Percentiles rank a stretch among this genome's conserved stretches.
Evolutionary conservation across 1,139 yeast genomes (phyloP).

Genomic region (Saccharomyces hybrid): DNA sequence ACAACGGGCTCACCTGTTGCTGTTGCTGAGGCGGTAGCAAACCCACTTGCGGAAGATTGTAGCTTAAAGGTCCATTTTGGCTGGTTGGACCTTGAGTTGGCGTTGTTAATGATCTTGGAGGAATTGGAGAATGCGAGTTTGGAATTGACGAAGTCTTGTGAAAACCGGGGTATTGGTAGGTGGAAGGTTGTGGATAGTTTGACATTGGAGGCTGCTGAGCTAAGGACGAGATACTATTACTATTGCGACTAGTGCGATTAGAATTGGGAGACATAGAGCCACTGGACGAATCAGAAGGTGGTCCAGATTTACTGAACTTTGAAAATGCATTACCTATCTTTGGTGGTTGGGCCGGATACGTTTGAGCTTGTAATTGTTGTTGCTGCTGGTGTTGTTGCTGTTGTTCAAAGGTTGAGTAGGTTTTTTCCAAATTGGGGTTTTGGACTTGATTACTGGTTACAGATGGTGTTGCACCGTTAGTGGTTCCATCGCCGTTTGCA

Average conservation of each 20-base stretch:
- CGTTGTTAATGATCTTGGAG: constrained; percentile 3
- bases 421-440: background rate
- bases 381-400: constrained; percentile 2
- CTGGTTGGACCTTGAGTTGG: constrained; percentile 9
- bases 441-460: background rate
- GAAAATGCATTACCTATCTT: background rate
- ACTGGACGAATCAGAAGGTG: background rate
- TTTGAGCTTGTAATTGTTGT: background rate
- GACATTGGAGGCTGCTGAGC: constrained; percentile 3
- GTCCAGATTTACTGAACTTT: background rate
- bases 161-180: constrained; percentile 12
- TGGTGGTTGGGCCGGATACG: background rate
- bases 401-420: background rate
- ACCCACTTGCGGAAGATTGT: background rate
- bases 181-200: constrained; percentile 8
- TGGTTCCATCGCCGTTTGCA: background rate
- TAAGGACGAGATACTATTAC: background rate
- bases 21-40: constrained; percentile 5
- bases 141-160: constrained; percentile 2
- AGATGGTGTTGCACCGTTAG: background rate
- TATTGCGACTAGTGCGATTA: background rate
- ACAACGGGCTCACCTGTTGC: constrained; percentile 15
- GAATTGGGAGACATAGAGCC: background rate
- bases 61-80: background rate
- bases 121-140: background rate